Percentiles rank a stretch among this genome's conserved stretches.
Conservation (phyloP, 495 filamentous ascomycete genomes). For the Pseudomonodictys pantanalensis region DNA sequence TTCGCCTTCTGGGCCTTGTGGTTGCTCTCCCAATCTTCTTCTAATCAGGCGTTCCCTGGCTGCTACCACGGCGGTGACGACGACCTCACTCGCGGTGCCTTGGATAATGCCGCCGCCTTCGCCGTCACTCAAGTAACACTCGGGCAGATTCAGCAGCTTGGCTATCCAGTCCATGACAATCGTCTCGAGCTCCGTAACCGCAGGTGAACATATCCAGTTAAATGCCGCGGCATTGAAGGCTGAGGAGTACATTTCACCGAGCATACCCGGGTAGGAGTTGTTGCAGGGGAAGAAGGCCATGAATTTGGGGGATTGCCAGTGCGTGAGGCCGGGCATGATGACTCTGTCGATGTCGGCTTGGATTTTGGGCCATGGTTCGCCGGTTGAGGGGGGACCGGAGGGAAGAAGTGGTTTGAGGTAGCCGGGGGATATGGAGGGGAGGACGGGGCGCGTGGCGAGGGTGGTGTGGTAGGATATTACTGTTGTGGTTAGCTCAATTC, state of each 20-base stretch:
- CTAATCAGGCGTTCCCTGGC: conserved; percentile 66
- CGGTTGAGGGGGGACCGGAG: conserved; percentile 63
- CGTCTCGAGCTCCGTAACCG: conserved; percentile 94
- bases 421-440: conserved; percentile 77
- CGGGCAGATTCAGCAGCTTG: conserved; percentile 66
- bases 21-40: conserved; percentile 22
- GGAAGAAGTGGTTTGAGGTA: conserved; percentile 83
- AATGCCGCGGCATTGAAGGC: conserved; percentile 89
- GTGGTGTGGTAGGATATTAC: conserved; percentile 82
- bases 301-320: conserved; percentile 95
- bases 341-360: conserved; percentile 81
- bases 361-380: conserved; percentile 76
- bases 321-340: conserved; percentile 91
- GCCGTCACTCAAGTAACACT: conserved; percentile 72
- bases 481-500: conserved; percentile 38
- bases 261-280: conserved; percentile 78
- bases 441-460: conserved; percentile 66
- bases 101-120: conserved; percentile 92
- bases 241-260: conserved; percentile 89
- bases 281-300: conserved; percentile 92
- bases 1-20: conserved; percentile 49
- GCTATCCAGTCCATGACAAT: conserved; percentile 92
- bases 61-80: conserved; percentile 83
- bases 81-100: conserved; percentile 84
- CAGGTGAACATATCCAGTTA: conserved; percentile 96